Percentiles rank a stretch among this genome's conserved stretches.
phyloP scores from a whole-genome alignment of 192 early-diverging fungal species.

The Coemansia sp. region DNA sequence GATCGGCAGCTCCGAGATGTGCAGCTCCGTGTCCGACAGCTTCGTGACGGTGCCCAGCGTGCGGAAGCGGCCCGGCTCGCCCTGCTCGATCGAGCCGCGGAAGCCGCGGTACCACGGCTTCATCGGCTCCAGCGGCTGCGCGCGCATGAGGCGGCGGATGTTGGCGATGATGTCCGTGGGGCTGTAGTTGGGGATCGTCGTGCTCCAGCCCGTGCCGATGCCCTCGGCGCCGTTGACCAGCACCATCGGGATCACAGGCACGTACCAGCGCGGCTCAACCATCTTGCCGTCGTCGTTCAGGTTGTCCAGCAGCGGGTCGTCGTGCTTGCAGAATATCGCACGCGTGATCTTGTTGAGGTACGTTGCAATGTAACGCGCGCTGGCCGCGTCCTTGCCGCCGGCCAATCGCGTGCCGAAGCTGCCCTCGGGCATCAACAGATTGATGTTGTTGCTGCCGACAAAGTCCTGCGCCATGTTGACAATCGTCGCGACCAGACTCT shows the following conservation, averaged over 20 bases:
- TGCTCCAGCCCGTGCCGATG: slow-evolving; percentile 93
- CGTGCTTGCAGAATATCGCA: slow-evolving; percentile 72
- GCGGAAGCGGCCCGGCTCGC: slow-evolving; percentile 58
- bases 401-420: slow-evolving; percentile 89
- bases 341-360: slow-evolving; percentile 69
- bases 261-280: slow-evolving; percentile 96
- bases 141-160: slow-evolving; percentile 74
- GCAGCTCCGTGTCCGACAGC: slow-evolving; percentile 70
- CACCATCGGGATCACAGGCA: slow-evolving; percentile 92
- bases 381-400: slow-evolving; percentile 94
- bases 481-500: slow-evolving; percentile 77
- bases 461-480: slow-evolving; percentile 93
- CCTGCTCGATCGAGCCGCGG: slow-evolving; percentile 69
- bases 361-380: slow-evolving; percentile 96
- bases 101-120: slow-evolving; percentile 95
- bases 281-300: slow-evolving; percentile 84
- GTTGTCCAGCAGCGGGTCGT: slow-evolving; percentile 80
- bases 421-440: slow-evolving; percentile 78
- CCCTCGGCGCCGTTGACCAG: slow-evolving; percentile 92
- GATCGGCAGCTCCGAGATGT: slow-evolving; percentile 89
- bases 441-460: slow-evolving; percentile 94
- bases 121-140: slow-evolving; percentile 70
- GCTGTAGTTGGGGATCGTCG: slow-evolving; percentile 80
- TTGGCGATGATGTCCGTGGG: slow-evolving; percentile 88
- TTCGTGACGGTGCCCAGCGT: slow-evolving; percentile 69